Conservation (phyloP, 768 basidiomycete species). For the Phylloporus arenicola region DNA sequence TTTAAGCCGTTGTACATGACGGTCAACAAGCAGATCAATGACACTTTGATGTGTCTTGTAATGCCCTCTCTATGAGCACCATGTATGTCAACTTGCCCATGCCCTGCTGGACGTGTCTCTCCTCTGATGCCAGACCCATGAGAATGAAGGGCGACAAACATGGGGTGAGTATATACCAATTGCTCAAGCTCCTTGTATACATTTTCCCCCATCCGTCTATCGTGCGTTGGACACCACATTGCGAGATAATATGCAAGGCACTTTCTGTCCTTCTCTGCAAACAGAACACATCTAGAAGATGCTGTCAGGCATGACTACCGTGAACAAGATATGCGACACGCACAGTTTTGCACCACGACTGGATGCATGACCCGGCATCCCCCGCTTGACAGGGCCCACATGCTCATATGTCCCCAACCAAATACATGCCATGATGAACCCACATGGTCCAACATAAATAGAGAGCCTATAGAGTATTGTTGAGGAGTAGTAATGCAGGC, state of each 20-base stretch:
- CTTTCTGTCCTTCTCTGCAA: slow-evolving; percentile 37
- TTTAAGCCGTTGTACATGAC: slow-evolving; percentile 20
- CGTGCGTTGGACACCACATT: slow-evolving; percentile 35
- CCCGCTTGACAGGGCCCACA: too few species aligned
- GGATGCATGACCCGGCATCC: slow-evolving; percentile 22
- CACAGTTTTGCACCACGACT: background rate
- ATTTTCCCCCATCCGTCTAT: slow-evolving; percentile 44
- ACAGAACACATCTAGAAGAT: slow-evolving; percentile 25
- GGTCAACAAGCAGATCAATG: slow-evolving; percentile 41
- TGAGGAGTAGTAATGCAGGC: slow-evolving; percentile 23
- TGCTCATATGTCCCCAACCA: slow-evolving; percentile 12
- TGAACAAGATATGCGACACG: too few species aligned
- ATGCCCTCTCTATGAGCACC: slow-evolving; percentile 59
- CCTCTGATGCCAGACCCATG: slow-evolving; percentile 12
- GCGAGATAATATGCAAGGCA: slow-evolving; percentile 47
- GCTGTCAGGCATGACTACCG: too few species aligned
- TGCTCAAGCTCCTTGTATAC: slow-evolving; percentile 42
- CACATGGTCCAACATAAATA: slow-evolving; percentile 19
- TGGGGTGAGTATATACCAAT: slow-evolving; percentile 36
- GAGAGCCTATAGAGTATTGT: slow-evolving; percentile 9
- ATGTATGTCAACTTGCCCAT: slow-evolving; percentile 43
- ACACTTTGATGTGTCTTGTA: slow-evolving; percentile 42
- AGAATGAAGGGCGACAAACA: background rate
- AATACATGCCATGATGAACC: slow-evolving; percentile 25
- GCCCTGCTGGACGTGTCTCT: slow-evolving; percentile 37